These are phyloP conservation scores for Botryotinia narcissicola DNA, from an alignment of 2,329 filamentous ascomycete species.

Conservation along the genomic window DNA sequence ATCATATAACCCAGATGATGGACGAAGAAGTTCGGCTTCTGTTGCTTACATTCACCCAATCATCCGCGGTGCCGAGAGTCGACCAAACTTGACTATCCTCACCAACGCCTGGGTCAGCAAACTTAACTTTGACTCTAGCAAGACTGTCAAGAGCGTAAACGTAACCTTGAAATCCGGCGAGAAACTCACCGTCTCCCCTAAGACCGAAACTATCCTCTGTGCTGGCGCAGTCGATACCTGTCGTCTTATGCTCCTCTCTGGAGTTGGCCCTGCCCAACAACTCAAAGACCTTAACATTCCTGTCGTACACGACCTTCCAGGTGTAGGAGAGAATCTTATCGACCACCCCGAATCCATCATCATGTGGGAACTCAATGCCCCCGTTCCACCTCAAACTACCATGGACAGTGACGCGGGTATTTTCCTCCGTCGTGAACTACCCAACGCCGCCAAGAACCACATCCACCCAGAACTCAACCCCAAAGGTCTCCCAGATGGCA, in stretches of 20 bases:
- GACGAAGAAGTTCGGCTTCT: conserved; percentile 78
- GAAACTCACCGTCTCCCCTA: conserved; percentile 58
- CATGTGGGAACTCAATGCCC: conserved; percentile 47
- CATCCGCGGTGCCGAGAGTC: conserved; percentile 75
- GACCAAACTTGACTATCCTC: conserved; percentile 80
- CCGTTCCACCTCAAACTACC: conserved; percentile 41
- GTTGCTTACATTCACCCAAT: conserved; percentile 94
- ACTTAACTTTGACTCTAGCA: conserved; percentile 64
- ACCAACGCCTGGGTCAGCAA: conserved; percentile 87
- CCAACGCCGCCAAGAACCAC: conserved; percentile 58
- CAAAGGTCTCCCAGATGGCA: conserved; percentile 58
- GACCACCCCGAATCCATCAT: conserved; percentile 46
- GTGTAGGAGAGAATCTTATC: conserved; percentile 41
- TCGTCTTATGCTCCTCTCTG: conserved; percentile 42
- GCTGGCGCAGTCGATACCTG: conserved; percentile 42
- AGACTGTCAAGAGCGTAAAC: conserved; percentile 71
- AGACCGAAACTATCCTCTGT: conserved; percentile 63
- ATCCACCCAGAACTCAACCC: conserved; percentile 43
- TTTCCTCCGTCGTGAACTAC: conserved; percentile 75
- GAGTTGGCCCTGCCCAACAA: conserved; percentile 39
- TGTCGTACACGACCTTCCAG: conserved; percentile 36
- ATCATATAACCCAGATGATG: conserved; percentile 86
- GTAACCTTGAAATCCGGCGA: conserved; percentile 57
- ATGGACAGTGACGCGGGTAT: conserved; percentile 53
- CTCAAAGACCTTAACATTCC: conserved; percentile 38